These are phyloP conservation scores for Penicillium aurantiogriseum DNA, from an alignment of 2,329 filamentous ascomycete species.

Conservation along the genomic window DNA sequence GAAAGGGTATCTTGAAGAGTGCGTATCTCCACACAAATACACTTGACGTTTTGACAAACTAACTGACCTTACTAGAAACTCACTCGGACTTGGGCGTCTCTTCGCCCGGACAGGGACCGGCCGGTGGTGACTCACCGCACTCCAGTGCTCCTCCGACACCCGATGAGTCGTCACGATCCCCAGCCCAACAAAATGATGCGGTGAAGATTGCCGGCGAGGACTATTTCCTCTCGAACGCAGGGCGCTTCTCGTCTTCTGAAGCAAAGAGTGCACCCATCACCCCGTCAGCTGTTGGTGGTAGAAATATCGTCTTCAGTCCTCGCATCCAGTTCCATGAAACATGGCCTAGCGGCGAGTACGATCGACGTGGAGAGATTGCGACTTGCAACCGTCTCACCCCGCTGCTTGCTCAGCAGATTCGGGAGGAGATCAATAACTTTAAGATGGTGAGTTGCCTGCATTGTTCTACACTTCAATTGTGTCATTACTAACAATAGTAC, in stretches of 20 bases:
- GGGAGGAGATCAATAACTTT: conserved; percentile 98
- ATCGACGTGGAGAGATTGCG: conserved; percentile 90
- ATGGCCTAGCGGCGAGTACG: conserved; percentile 93
- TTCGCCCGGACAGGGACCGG: conserved; percentile 65
- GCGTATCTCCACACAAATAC: conserved; percentile 36
- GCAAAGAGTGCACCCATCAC: conserved; percentile 79
- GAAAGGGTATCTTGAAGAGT: conserved; percentile 95
- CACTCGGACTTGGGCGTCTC: conserved; percentile 62
- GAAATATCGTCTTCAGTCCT: conserved; percentile 75
- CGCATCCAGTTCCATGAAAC: conserved; percentile 94
- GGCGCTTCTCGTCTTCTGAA: conserved; percentile 67
- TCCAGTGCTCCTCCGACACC: conserved; percentile 88
- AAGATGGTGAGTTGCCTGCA: conserved; percentile 76
- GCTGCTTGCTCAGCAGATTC: conserved; percentile 97
- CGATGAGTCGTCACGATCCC: conserved; percentile 63
- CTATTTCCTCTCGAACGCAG: conserved; percentile 73
- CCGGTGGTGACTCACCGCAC: conserved; percentile 71
- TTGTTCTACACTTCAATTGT: background rate
- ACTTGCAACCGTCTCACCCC: conserved; percentile 97
- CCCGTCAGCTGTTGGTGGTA: conserved; percentile 54
- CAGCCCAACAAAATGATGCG: conserved; percentile 65
- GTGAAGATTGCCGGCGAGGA: conserved; percentile 79
- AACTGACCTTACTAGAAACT: conserved; percentile 36
- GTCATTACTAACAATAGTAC: conserved; percentile 40
- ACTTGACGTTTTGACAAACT: background rate